Conservation (phyloP, 2,329 filamentous ascomycete species). For the Fusarium coffeatum region DNA sequence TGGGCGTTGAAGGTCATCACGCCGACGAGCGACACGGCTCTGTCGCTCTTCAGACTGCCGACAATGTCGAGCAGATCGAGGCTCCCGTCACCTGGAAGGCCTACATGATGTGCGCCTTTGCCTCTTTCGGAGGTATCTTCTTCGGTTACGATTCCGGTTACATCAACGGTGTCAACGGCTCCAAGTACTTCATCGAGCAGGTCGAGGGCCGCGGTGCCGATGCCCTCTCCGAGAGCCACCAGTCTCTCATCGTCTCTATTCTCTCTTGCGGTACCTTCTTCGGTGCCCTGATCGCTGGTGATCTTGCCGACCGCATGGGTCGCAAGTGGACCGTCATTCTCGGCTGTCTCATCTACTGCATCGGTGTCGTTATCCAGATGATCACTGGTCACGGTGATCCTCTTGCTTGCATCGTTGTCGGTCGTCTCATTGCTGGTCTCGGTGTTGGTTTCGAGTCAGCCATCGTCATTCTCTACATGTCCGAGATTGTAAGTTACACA, state of each 20-base stretch:
- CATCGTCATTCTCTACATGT: slow-evolving; percentile 44
- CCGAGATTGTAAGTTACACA: slow-evolving; percentile 51
- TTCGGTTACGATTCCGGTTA: slow-evolving; percentile 84
- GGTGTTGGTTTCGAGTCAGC: slow-evolving; percentile 43
- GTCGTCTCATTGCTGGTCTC: slow-evolving; percentile 40
- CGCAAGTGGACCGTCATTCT: slow-evolving; percentile 77
- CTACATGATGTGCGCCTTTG: slow-evolving; percentile 76
- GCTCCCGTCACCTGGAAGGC: slow-evolving; percentile 76
- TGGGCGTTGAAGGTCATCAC: slow-evolving; percentile 44
- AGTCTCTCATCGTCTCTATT: slow-evolving; percentile 76
- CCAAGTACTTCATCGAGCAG: slow-evolving; percentile 62
- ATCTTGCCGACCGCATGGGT: slow-evolving; percentile 79
- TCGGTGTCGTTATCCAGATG: slow-evolving; percentile 66
- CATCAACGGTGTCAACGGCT: slow-evolving; percentile 73
- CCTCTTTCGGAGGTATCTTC: slow-evolving; percentile 79
- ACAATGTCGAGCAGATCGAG: slow-evolving; percentile 70
- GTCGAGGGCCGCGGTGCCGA: slow-evolving; percentile 58
- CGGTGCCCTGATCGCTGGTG: slow-evolving; percentile 80
- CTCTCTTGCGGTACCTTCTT: slow-evolving; percentile 84
- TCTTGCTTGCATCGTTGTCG: slow-evolving; percentile 37
- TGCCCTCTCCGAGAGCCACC: slow-evolving; percentile 56
- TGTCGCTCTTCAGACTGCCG: slow-evolving; percentile 55
- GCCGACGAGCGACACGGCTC: slow-evolving; percentile 42
- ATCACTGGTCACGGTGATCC: slow-evolving; percentile 37
- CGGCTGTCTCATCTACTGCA: slow-evolving; percentile 76